These are phyloP conservation scores for Knoxia roxburghii DNA, from an alignment of 257 asterid species.

Conservation along the genomic window DNA sequence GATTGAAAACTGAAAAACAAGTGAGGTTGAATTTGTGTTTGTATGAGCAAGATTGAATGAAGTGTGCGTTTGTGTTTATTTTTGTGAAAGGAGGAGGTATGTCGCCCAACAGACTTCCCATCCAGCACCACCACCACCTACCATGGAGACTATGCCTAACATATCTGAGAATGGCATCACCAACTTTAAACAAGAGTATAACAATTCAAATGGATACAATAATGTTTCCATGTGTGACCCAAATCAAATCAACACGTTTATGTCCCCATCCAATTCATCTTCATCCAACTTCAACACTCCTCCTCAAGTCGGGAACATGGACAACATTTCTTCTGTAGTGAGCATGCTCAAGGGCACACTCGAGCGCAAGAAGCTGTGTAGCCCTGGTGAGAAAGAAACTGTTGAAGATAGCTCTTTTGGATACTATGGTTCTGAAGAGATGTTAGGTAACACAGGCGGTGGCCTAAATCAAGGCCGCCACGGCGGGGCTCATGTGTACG, in stretches of 20 bases:
- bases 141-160: constrained; percentile 46
- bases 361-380: constrained; percentile 31
- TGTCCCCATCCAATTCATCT: constrained; percentile 38
- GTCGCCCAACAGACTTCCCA: constrained; percentile 66
- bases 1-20: background rate
- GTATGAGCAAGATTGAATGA: background rate
- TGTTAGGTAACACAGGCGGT: constrained; percentile 18
- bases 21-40: background rate
- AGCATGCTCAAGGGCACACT: constrained; percentile 88
- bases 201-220: constrained; percentile 19
- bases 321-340: constrained; percentile 74
- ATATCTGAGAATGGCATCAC: constrained; percentile 29
- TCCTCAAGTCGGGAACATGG: constrained; percentile 38
- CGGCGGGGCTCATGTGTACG: constrained; percentile 31
- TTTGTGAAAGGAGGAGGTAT: constrained; percentile 63
- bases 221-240: constrained; percentile 23
- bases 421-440: constrained; percentile 35
- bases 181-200: constrained; percentile 29
- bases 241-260: constrained; percentile 20
- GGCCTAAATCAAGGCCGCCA: constrained; percentile 35
- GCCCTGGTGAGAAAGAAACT: constrained; percentile 27
- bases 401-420: constrained; percentile 38
- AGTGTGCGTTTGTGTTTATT: background rate
- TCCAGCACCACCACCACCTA: constrained; percentile 42
- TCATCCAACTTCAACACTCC: constrained; percentile 56